A percentile compares a stretch with the other conserved stretches of the same genome.
phyloP scores from a whole-genome alignment of 1,284 basidiomycete species.

The Marasmius oreades region DNA sequence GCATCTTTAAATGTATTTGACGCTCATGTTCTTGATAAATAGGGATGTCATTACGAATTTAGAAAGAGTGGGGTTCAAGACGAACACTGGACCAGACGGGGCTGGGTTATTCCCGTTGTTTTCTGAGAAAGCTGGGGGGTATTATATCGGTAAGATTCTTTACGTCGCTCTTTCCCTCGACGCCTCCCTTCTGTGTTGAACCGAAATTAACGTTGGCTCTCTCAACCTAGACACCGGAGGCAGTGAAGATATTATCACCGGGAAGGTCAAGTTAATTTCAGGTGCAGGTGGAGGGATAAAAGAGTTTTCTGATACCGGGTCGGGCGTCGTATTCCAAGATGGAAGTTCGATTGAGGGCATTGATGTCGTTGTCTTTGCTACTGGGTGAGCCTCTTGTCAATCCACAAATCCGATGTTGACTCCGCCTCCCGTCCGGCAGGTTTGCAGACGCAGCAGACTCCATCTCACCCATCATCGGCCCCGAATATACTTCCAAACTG shows the following conservation, averaged over 20 bases:
- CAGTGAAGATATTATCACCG: conserved; percentile 40
- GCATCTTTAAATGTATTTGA: background rate
- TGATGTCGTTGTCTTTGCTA: conserved; percentile 53
- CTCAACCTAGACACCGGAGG: conserved; percentile 3
- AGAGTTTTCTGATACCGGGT: conserved; percentile 36
- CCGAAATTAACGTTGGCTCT: background rate
- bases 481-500: no score
- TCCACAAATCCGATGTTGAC: no score
- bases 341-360: conserved; percentile 39
- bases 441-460: no score
- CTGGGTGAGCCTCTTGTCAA: conserved; percentile 41
- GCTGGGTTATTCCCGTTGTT: conserved; percentile 37
- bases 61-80: conserved; percentile 55
- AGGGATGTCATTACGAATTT: conserved; percentile 57
- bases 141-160: conserved; percentile 28
- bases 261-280: conserved; percentile 43
- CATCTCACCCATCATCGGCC: no score
- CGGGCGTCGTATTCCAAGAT: conserved; percentile 40
- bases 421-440: no score
- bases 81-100: conserved; percentile 51
- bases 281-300: conserved; percentile 40
- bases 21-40: background rate
- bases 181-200: background rate
- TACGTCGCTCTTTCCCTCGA: background rate
- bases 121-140: conserved; percentile 35